Evolutionary conservation across 2,329 filamentous ascomycete species (phyloP).

Genomic region (Pyricularia pennisetigena): DNA sequence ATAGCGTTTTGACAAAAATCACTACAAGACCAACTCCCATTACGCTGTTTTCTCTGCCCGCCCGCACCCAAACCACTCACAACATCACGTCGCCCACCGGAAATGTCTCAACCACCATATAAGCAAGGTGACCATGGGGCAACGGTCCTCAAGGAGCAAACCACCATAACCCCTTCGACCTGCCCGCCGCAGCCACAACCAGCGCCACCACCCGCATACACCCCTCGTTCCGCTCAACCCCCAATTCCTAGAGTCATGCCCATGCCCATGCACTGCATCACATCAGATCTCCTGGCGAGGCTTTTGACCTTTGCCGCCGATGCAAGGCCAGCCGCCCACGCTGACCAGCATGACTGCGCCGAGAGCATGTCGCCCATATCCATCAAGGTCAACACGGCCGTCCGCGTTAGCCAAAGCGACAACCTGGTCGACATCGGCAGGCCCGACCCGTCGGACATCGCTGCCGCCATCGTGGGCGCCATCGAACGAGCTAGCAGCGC

Average conservation of each 20-base stretch:
- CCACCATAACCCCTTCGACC: neutral
- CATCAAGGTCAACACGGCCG: constrained; percentile 36
- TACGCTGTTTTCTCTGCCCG: neutral
- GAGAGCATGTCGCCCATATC: constrained; percentile 24
- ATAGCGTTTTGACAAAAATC: neutral
- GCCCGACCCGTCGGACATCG: constrained; percentile 30
- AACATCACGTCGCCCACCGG: neutral
- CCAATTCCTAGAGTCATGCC: neutral
- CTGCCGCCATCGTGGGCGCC: constrained; percentile 32
- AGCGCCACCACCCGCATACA: neutral
- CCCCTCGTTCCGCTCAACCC: neutral
- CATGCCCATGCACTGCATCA: neutral
- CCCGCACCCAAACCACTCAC: neutral
- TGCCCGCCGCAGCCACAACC: neutral
- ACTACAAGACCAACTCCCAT: neutral
- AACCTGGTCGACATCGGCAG: constrained; percentile 36
- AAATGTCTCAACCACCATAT: neutral
- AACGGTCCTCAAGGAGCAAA: neutral
- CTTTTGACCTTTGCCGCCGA: neutral
- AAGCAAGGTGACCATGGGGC: neutral
- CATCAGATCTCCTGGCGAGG: neutral
- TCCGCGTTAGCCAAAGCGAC: constrained; percentile 34
- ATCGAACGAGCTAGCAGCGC: constrained; percentile 30
- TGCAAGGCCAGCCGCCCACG: constrained; percentile 7
- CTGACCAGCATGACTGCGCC: constrained; percentile 12